Evolutionary conservation across 257 asterid species (phyloP).

Genomic region (Cruciata laevipes): DNA sequence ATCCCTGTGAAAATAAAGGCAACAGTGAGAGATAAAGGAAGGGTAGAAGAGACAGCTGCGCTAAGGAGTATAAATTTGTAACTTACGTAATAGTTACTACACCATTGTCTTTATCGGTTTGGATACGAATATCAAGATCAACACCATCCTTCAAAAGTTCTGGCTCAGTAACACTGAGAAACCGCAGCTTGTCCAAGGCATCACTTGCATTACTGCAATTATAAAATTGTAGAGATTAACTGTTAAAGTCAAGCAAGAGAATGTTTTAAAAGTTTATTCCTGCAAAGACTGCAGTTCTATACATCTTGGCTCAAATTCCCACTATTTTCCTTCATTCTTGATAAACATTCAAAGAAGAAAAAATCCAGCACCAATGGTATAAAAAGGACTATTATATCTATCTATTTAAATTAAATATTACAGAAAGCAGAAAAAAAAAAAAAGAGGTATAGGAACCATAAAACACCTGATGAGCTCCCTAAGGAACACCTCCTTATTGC

Average conservation of each 20-base stretch:
- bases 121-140: conserved; percentile 88
- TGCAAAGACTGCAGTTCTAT: neutral
- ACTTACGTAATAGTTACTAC: conserved; percentile 71
- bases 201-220: conserved; percentile 89
- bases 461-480: conserved; percentile 91
- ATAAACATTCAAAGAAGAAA: neutral
- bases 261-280: neutral
- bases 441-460: neutral
- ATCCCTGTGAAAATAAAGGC: conserved; percentile 46
- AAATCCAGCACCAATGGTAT: neutral
- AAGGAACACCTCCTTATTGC: conserved; percentile 92
- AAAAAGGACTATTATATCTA: neutral
- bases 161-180: conserved; percentile 85
- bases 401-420: neutral
- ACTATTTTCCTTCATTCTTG: neutral
- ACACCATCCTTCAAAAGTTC: conserved; percentile 61
- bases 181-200: conserved; percentile 96
- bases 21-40: conserved; percentile 16
- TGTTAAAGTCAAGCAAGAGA: conserved; percentile 8
- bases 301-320: neutral
- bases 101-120: conserved; percentile 84
- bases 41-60: neutral
- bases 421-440: neutral
- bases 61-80: neutral
- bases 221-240: conserved; percentile 7